Evolutionary conservation across 1,139 yeast species (phyloP).

Genomic region (Taphrina betulina): DNA sequence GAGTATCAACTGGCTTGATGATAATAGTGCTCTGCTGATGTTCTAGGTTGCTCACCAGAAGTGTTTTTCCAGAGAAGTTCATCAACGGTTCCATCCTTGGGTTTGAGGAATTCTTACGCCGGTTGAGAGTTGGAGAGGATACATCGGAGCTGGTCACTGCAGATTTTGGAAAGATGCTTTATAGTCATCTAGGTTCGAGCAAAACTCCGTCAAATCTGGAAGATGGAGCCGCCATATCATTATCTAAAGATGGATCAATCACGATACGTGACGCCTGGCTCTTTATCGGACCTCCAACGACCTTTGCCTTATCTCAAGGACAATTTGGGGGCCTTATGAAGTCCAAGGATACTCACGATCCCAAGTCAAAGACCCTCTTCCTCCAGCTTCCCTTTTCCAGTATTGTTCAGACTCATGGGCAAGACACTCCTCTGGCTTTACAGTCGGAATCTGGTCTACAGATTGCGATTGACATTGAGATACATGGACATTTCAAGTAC

Average conservation of each 20-base stretch:
- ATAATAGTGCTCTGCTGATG: no score
- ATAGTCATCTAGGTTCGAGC: constrained; percentile 3
- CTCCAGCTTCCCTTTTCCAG: constrained; percentile 23
- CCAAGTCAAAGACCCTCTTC: constrained; percentile 12
- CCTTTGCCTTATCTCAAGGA: constrained; percentile 5
- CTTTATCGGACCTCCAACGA: constrained; percentile 1
- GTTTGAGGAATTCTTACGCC: constrained; percentile 19
- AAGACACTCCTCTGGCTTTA: constrained; percentile 17
- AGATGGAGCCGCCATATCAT: constrained; percentile 13
- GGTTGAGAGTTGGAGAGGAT: constrained; percentile 16
- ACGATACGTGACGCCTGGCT: constrained; percentile 26
- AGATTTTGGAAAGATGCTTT: constrained; percentile 1
- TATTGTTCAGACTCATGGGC: constrained; percentile 6
- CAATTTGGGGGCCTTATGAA: constrained; percentile 19
- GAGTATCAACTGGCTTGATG: no score
- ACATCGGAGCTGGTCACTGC: constrained; percentile 5
- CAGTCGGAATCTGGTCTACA: constrained; percentile 21
- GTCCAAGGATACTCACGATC: constrained; percentile 10
- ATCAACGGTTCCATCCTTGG: constrained; percentile 21
- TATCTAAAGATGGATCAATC: constrained; percentile 9
- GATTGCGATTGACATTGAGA: constrained; percentile 20
- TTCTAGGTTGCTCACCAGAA: constrained; percentile 9
- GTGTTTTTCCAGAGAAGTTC: constrained; percentile 14
- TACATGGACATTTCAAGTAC: constrained; percentile 5
- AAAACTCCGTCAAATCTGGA: constrained; percentile 10